phyloP scores from a whole-genome alignment of 768 basidiomycete species.

The Lentinula sp. region DNA sequence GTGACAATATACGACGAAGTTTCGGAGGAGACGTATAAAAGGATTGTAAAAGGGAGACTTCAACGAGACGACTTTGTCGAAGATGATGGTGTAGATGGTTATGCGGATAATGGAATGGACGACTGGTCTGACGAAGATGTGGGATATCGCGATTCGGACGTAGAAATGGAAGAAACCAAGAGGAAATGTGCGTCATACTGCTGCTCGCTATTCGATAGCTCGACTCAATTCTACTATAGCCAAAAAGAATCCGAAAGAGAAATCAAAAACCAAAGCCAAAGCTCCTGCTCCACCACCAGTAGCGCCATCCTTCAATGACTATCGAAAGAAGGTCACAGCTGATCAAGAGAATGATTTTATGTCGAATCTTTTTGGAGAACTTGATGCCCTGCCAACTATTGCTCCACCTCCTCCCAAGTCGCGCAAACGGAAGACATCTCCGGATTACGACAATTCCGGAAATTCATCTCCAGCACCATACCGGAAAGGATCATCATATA shows the following conservation, averaged over 20 bases:
- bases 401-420: conserved; percentile 16
- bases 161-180: conserved; percentile 39
- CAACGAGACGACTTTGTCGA: conserved; percentile 91
- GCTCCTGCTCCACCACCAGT: conserved; percentile 42
- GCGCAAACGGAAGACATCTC: conserved; percentile 68
- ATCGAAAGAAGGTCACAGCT: conserved; percentile 68
- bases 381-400: conserved; percentile 31
- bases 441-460: conserved; percentile 32
- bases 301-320: conserved; percentile 68
- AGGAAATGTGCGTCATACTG: conserved; percentile 31
- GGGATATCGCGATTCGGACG: conserved; percentile 52
- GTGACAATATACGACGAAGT: conserved; percentile 83
- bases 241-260: conserved; percentile 38
- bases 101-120: conserved; percentile 96
- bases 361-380: conserved; percentile 67
- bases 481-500: conserved; percentile 25
- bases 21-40: conserved; percentile 81
- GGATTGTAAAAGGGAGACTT: conserved; percentile 77
- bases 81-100: conserved; percentile 88
- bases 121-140: conserved; percentile 71
- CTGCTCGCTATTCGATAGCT: neutral
- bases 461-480: conserved; percentile 37
- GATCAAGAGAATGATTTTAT: conserved; percentile 89
- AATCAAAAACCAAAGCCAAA: conserved; percentile 42
- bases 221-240: conserved; percentile 9